A percentile compares a stretch with the other conserved stretches of the same genome.
Evolutionary conservation across 805 yeast genomes (phyloP).

Genomic region (Schwanniomyces yamadae): DNA sequence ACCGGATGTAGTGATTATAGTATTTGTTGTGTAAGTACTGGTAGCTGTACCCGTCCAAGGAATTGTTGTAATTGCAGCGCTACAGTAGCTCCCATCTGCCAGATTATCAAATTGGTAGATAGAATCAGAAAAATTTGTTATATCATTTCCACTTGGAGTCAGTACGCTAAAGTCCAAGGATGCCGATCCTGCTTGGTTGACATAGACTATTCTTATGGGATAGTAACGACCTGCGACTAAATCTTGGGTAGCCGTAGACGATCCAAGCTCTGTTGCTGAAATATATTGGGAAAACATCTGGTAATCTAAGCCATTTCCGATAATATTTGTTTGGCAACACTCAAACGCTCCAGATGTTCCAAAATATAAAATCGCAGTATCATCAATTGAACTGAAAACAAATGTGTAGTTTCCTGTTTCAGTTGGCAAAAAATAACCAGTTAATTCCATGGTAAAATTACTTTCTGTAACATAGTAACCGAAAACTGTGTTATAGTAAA

Average conservation of each 20-base stretch:
- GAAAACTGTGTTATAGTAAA: not conserved
- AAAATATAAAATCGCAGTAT: constrained; percentile 28
- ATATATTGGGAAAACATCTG: too few relatives aligned
- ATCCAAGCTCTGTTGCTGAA: constrained; percentile 13
- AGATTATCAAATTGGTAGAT: constrained; percentile 27
- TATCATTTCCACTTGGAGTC: constrained; percentile 16
- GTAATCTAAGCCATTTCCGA: too few relatives aligned
- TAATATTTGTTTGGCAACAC: too few relatives aligned
- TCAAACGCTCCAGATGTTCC: too few relatives aligned
- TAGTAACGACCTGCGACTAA: constrained; percentile 26
- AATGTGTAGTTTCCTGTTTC: constrained; percentile 26
- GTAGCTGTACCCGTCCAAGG: not conserved
- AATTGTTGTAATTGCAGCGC: not conserved
- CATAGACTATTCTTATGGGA: constrained; percentile 23
- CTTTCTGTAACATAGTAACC: constrained; percentile 9
- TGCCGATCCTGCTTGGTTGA: constrained; percentile 17
- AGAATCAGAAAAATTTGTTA: constrained; percentile 13
- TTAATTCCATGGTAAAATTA: constrained; percentile 18
- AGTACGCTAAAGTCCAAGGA: constrained; percentile 14
- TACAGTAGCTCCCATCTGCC: constrained; percentile 16
- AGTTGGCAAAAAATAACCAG: constrained; percentile 22
- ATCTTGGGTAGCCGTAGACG: too few relatives aligned
- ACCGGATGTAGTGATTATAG: not conserved
- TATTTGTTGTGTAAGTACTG: not conserved
- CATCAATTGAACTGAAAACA: constrained; percentile 25